Evolutionary conservation across 2,329 filamentous ascomycete species (phyloP).

Genomic region (Stemphylium beticola): DNA sequence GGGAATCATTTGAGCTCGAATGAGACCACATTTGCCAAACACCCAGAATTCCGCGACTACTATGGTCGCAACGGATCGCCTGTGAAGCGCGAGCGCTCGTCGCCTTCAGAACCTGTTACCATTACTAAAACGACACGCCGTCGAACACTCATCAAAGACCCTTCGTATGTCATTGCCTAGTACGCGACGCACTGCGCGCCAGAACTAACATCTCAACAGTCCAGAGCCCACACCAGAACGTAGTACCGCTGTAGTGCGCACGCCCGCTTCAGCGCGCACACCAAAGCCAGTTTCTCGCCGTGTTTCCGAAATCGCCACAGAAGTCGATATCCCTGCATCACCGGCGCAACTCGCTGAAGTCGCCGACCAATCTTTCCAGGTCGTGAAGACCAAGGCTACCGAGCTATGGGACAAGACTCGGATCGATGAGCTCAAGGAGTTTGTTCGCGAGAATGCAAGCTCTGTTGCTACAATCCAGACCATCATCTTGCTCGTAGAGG

Average conservation of each 20-base stretch:
- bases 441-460: conserved; percentile 72
- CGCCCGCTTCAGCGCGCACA: conserved; percentile 36
- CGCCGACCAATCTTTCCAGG: conserved; percentile 72
- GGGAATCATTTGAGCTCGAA: conserved; percentile 61
- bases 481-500: conserved; percentile 65
- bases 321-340: conserved; percentile 70
- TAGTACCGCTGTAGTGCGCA: conserved; percentile 46
- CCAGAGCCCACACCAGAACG: conserved; percentile 51
- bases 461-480: conserved; percentile 62
- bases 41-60: conserved; percentile 74
- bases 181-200: conserved; percentile 36
- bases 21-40: conserved; percentile 66
- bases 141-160: conserved; percentile 43
- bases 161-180: conserved; percentile 33
- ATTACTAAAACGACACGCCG: conserved; percentile 42
- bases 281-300: conserved; percentile 52
- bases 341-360: conserved; percentile 67
- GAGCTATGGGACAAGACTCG: conserved; percentile 70
- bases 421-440: conserved; percentile 69
- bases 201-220: conserved; percentile 40
- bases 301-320: conserved; percentile 64
- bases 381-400: conserved; percentile 69
- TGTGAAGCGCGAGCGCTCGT: conserved; percentile 54
- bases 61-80: conserved; percentile 70
- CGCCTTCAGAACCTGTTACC: conserved; percentile 44